A percentile compares a stretch with the other conserved stretches of the same genome.
Conservation (phyloP, 106 monocot species). For the Apostasia shenzhenica region DNA sequence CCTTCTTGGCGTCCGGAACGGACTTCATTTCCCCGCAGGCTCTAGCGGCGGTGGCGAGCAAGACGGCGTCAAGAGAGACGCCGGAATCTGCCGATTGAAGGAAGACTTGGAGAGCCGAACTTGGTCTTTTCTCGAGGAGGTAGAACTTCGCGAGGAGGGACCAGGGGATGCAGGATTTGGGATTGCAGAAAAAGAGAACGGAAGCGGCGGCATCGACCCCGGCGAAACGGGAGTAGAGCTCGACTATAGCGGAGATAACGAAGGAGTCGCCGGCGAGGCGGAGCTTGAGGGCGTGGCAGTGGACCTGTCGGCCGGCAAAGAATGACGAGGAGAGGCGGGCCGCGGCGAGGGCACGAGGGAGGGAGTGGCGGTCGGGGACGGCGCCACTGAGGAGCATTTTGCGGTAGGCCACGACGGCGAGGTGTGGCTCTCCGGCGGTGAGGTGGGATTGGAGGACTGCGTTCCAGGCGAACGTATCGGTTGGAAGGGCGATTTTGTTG, state of each 20-base stretch:
- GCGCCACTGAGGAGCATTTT: constrained; percentile 30
- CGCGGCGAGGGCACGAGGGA: constrained; percentile 25
- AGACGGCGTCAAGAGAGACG: constrained; percentile 17
- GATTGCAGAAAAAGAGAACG: constrained; percentile 10
- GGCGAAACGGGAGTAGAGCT: constrained; percentile 15
- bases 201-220: constrained; percentile 9
- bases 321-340: constrained; percentile 1
- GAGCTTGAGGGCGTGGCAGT: constrained; percentile 42
- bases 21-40: constrained; percentile 30
- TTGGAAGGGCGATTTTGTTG: constrained; percentile 19
- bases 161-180: constrained; percentile 20
- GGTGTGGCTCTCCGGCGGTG: constrained; percentile 14
- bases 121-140: constrained; percentile 17
- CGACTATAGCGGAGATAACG: constrained; percentile 30
- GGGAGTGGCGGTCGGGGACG: constrained; percentile 28
- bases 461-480: constrained; percentile 39
- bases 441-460: constrained; percentile 20
- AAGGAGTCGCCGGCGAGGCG: constrained; percentile 23
- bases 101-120: constrained; percentile 29
- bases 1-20: constrained; percentile 6
- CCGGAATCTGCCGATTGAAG: constrained; percentile 16
- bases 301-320: constrained; percentile 23
- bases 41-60: constrained; percentile 19
- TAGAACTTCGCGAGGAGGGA: constrained; percentile 26
- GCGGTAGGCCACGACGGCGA: constrained; percentile 19